Base-by-base conservation (phyloP, 176 grass and related monocot genomes). In the Poa pratensis region DNA sequence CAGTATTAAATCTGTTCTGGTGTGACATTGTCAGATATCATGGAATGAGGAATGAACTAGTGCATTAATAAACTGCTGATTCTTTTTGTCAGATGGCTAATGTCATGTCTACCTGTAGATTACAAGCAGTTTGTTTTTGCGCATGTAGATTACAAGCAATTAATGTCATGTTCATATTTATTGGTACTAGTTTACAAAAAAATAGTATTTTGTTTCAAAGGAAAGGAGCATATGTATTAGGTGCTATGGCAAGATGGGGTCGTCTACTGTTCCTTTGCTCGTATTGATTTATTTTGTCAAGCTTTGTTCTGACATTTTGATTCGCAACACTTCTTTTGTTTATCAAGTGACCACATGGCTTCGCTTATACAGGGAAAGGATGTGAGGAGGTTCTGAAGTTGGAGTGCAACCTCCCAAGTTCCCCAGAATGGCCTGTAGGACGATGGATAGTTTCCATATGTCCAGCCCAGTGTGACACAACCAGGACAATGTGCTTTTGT, bases 401-500 rank as follows among this genome's bases (percentile, higher is more conserved):
- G 40, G 91, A 87, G 42, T 98, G 96, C 75, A 98, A 95, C 83
- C 79, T 90, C 34, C 91, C 93, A 48, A 83, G 35, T 50, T 94
- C 96, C 45, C 78, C 79, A 57, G 89, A 90, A 50, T 37, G 73
- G 51, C 96, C 96, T 83, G 89, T 80, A 70, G 96, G 96, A 26
- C 59, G 7, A 65, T 98, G 93, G 93, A 49, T 98, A 78, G 93
- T 95, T 85, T 98, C 96, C 51, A 95, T 86, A 18, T 95, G 96
- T 82, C 34, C 96, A 49, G 93, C 91, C 55, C 83, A 89, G 50
- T 98, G 96, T 86, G 96, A 98, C 63, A 98, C 84, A 43, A 92
- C 91, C 52, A 91, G 93, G 63, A 91, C 91, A 92, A 92, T 95
- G 93, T 98, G 96, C 77, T 98, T 98, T 81, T 98, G 96, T 85